Conservation (phyloP, 129 eudicot species). For the Mikania micrantha region DNA sequence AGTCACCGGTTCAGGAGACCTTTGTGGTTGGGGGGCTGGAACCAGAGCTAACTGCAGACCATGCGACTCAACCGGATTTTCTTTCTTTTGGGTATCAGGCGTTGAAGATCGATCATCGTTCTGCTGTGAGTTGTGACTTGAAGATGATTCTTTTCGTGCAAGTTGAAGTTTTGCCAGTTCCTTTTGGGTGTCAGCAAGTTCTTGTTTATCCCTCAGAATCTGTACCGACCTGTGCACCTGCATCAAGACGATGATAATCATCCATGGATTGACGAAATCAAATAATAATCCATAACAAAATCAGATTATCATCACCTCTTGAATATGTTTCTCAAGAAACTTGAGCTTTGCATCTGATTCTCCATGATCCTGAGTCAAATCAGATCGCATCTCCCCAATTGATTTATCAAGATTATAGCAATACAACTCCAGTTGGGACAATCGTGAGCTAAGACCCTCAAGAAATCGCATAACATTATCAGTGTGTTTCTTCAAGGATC, state of each 20-base stretch:
- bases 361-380: slow-evolving; percentile 64
- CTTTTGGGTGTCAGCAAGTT: slow-evolving; percentile 89
- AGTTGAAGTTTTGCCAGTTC: slow-evolving; percentile 89
- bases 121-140: slow-evolving; percentile 18
- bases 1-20: slow-evolving; percentile 13
- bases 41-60: slow-evolving; percentile 71
- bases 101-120: slow-evolving; percentile 41
- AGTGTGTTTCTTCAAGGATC: slow-evolving; percentile 70
- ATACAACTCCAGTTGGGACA: slow-evolving; percentile 82
- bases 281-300: too few relatives aligned
- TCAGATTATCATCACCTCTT: slow-evolving; percentile 21
- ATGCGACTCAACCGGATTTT: slow-evolving; percentile 37
- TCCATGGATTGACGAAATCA: too few relatives aligned
- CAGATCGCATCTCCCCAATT: slow-evolving; percentile 88
- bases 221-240: slow-evolving; percentile 95
- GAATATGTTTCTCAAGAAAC: slow-evolving; percentile 81
- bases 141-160: slow-evolving; percentile 61
- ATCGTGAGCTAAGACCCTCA: slow-evolving; percentile 87
- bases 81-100: slow-evolving; percentile 43
- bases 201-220: slow-evolving; percentile 87
- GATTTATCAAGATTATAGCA: slow-evolving; percentile 95
- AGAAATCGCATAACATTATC: slow-evolving; percentile 92
- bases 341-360: slow-evolving; percentile 73
- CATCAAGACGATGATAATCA: too few relatives aligned
- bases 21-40: slow-evolving; percentile 41